These are phyloP conservation scores for Pichia cactophila DNA, from an alignment of 1,139 yeast species.

Conservation along the genomic window DNA sequence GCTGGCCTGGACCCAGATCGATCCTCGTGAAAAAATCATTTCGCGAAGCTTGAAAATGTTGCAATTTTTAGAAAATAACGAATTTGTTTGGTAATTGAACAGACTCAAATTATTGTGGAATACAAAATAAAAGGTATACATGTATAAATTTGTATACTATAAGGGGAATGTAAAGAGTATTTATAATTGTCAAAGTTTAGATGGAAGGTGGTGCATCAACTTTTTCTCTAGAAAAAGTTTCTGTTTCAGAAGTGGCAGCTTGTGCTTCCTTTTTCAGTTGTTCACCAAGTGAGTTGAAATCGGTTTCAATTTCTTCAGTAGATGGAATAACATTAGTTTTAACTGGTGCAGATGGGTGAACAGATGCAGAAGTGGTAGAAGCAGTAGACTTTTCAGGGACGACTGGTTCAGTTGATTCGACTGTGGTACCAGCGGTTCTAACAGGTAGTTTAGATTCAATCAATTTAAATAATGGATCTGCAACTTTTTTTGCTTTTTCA, in stretches of 20 bases:
- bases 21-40: too few species aligned
- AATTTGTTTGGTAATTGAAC: background rate
- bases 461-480: slow-evolving; percentile 59
- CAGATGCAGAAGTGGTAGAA: slow-evolving; percentile 15
- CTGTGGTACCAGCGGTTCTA: slow-evolving; percentile 69
- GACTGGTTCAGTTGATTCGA: slow-evolving; percentile 26
- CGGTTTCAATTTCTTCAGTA: slow-evolving; percentile 12
- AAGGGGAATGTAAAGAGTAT: background rate
- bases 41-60: too few species aligned
- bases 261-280: slow-evolving; percentile 15
- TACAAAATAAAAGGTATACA: background rate
- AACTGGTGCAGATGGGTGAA: slow-evolving; percentile 3
- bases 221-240: slow-evolving; percentile 9
- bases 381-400: slow-evolving; percentile 26
- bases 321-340: slow-evolving; percentile 7
- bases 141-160: too few species aligned
- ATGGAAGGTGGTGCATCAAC: slow-evolving; percentile 8
- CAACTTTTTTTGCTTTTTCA: slow-evolving; percentile 41
- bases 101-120: background rate
- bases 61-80: too few species aligned
- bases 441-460: slow-evolving; percentile 54
- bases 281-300: slow-evolving; percentile 17
- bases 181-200: background rate
- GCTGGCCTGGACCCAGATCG: too few species aligned
- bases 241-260: slow-evolving; percentile 6